These are phyloP conservation scores for Acanthamoeba healyi DNA, from an alignment of 208 protist genomes.

Conservation along the genomic window DNA sequence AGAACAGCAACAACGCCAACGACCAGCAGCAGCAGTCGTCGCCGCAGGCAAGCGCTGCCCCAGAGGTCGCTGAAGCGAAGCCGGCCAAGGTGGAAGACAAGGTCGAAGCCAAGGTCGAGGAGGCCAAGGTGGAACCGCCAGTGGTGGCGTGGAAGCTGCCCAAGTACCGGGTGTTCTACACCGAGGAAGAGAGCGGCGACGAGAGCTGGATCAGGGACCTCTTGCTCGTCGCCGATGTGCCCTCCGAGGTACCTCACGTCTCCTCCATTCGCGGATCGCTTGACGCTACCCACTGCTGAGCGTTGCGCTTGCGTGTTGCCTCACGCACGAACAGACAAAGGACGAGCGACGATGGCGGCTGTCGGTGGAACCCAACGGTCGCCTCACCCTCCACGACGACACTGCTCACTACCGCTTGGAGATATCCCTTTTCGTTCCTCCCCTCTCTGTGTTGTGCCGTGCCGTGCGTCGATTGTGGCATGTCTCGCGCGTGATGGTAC, in stretches of 20 bases:
- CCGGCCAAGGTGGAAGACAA: too few species aligned
- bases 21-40: constrained; percentile 21
- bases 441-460: too few species aligned
- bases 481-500: too few species aligned
- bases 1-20: constrained; percentile 26
- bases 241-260: too few species aligned
- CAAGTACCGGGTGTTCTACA: constrained; percentile 70
- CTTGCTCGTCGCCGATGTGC: background rate
- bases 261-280: too few species aligned
- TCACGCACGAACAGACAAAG: background rate
- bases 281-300: too few species aligned
- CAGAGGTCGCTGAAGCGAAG: too few species aligned
- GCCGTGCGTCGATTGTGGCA: too few species aligned
- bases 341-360: constrained; percentile 26
- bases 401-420: background rate
- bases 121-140: background rate
- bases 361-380: background rate
- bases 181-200: constrained; percentile 29
- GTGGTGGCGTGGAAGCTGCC: constrained; percentile 19
- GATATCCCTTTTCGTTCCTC: too few species aligned
- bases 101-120: background rate
- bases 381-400: background rate
- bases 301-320: too few species aligned
- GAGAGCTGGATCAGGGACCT: constrained; percentile 69
- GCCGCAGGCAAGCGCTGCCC: too few species aligned